Evolutionary conservation across 2,329 filamentous ascomycete genomes (phyloP), one percentile per base, ranked within the genome.

Genomic region (Mycocentrospora acerina): DNA sequence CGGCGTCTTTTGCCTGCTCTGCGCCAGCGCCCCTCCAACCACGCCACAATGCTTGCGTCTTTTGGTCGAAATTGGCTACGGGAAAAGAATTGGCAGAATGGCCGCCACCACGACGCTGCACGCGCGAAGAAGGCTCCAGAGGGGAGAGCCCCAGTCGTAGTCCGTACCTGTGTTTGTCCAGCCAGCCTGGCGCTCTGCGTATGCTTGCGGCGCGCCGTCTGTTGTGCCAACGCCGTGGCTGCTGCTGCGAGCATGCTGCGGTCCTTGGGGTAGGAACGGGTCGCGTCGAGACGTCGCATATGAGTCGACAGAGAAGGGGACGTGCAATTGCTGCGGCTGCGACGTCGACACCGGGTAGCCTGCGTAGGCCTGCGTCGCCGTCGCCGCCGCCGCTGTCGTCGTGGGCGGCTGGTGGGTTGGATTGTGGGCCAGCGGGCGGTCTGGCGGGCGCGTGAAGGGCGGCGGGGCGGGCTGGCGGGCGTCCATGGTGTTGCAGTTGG

Each of bases 401-500:
- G 37, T 41, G 7, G 51, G 42, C 16, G 57, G 34, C 42, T 58
- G 60, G 33, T 84, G 83, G 53, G 80, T 79, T 37, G 72, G 67
- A 66, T 85, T 85, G 52, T 72, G 72, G 19, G 79, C 66, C 37
- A 79, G 53, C 35, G 56, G 54, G 37, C 66, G 63, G 24, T 71
- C 69, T 42, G 62, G 58, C 29, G 68, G 63, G 28, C 68, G 64
- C 32, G 60, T 54, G 47, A 59, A 65, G 35, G 61, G 59, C 46
- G 67, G 67, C 46, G 68, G 65, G 40, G 67, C 66, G 46, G 62
- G 51, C 44, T 53, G 60, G 51, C 64, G 64, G 49, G 59, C 46
- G 43, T 68, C 65, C 67, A 70, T 70, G 41, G 39, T 53, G 43
- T 29, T 31, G 34, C 27, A 22, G 19, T 37, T 36, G 40, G 33